A percentile compares a stretch with the other conserved stretches of the same genome.
Evolutionary conservation across 2,329 filamentous ascomycete genomes (phyloP).

Genomic region (Pezizomycotina sp.): DNA sequence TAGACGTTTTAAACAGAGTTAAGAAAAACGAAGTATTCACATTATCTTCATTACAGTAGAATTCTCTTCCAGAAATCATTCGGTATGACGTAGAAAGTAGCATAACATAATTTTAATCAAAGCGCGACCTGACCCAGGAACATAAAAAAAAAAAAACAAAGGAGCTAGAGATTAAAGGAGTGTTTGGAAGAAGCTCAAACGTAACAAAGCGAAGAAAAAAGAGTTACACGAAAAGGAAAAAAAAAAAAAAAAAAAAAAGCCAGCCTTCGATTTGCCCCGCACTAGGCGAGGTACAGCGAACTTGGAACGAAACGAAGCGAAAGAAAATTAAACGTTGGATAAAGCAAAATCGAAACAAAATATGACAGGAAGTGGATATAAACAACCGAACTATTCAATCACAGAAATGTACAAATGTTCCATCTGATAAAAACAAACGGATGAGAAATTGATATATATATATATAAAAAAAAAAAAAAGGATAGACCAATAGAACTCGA

Average conservation of each 20-base stretch:
- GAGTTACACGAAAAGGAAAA: constrained; percentile 6
- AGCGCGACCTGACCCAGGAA: constrained; percentile 9
- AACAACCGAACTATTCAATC: constrained; percentile 16
- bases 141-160: constrained; percentile 17
- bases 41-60: too few species aligned
- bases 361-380: constrained; percentile 8
- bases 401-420: constrained; percentile 14
- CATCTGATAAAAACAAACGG: constrained; percentile 15
- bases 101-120: too few species aligned
- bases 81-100: too few species aligned
- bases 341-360: constrained; percentile 2
- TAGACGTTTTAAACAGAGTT: too few species aligned
- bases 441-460: constrained; percentile 11
- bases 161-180: constrained; percentile 3
- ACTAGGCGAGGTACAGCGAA: constrained; percentile 11
- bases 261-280: constrained; percentile 5
- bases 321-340: background rate
- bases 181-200: constrained; percentile 11
- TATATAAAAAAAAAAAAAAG: constrained; percentile 10
- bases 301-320: constrained; percentile 1
- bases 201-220: too few species aligned
- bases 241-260: constrained; percentile 5
- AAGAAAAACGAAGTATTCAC: too few species aligned
- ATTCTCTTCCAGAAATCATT: too few species aligned
- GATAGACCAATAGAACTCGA: constrained; percentile 10